phyloP scores from a whole-genome alignment of 2,329 filamentous ascomycete genomes.

The Leptographium radiaticola region DNA sequence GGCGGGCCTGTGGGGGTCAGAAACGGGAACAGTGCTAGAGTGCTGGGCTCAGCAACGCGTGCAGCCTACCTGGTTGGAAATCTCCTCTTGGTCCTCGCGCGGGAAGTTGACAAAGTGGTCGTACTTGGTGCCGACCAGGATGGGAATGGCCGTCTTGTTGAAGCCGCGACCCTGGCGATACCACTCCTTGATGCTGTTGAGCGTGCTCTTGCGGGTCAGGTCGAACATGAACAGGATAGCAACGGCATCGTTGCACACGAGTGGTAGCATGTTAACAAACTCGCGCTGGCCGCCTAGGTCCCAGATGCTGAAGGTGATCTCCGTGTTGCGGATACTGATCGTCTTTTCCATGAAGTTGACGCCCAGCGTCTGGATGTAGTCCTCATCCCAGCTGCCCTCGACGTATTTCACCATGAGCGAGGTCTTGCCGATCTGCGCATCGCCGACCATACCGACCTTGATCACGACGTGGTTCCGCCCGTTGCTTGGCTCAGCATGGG shows the following conservation, averaged over 20 bases:
- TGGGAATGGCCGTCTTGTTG: slow-evolving; percentile 99
- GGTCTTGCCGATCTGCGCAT: slow-evolving; percentile 98
- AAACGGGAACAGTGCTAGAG: too few species aligned
- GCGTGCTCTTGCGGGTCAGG: slow-evolving; percentile 88
- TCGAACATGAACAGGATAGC: slow-evolving; percentile 99
- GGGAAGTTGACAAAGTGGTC: slow-evolving; percentile 99
- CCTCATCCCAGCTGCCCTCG: slow-evolving; percentile 98
- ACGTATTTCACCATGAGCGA: slow-evolving; percentile 99
- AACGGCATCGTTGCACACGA: slow-evolving; percentile 98
- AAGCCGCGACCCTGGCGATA: slow-evolving; percentile 95
- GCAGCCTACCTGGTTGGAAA: slow-evolving; percentile 69
- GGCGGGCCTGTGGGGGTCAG: slow-evolving; percentile 53
- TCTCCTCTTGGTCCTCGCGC: slow-evolving; percentile 94
- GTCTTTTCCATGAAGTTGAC: slow-evolving; percentile 99
- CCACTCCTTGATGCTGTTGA: slow-evolving; percentile 99
- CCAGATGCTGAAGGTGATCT: slow-evolving; percentile 99
- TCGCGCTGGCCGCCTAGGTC: slow-evolving; percentile 95
- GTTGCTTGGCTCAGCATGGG: slow-evolving; percentile 25
- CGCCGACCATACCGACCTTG: slow-evolving; percentile 98
- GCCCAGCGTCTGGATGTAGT: slow-evolving; percentile 96
- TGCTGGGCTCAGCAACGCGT: too few species aligned
- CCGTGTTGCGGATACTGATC: slow-evolving; percentile 96
- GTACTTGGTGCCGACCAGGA: slow-evolving; percentile 94
- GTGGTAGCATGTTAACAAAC: slow-evolving; percentile 97
- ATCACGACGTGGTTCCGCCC: slow-evolving; percentile 74